Evolutionary conservation across 805 yeast genomes (phyloP), one percentile per base, ranked within the genome.

Genomic region (Kodamaea kaohsiungensis): DNA sequence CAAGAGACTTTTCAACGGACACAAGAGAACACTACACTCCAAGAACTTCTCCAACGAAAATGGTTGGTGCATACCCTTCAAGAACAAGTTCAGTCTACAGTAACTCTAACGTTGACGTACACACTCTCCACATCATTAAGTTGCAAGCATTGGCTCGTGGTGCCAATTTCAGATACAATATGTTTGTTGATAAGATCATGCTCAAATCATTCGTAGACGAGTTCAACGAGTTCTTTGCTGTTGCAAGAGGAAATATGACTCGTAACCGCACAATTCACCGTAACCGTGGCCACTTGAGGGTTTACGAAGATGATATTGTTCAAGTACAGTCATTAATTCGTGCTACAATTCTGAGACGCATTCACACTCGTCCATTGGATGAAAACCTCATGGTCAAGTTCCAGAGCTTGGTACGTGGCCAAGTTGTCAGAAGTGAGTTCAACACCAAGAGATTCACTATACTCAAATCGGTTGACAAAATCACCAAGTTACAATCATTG

Each of bases 131-230:
- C 51, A 79, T 87, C 39, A 69, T 78, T 39, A 73, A 70, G 53
- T 71, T 91, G 15, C 97, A 91, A 66, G 82, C 95, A 0, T 69
- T 85, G 19, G 79, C 89, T 15, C 75, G 90, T 59, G 96, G 95
- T 16, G 84, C 89, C 0, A 74, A 83, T 42, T 72, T 82, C 53
- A 78, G 97, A 51, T 88, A 86, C 64, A 71, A 72, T 17, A 73
- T 85, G 72, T 85, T 84, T 65, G 87, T 88, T 37, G 81, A 82
- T 59, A 78, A 77, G 54, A 85, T 86, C 55, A 78, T 88, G 74
- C 64, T 88, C 27, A 81, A 78, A 55, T 79, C 88, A 1, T 83
- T 82, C 60, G 77, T 77, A 6, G 80, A 78, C 10, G 82, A 81
- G 59, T 59, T 87, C 18, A 67, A 78, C 2, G 65, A 63, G 8